Percentiles rank a stretch among this genome's conserved stretches.
Conservation (phyloP, 2,329 filamentous ascomycete species). For the Aschersonia sp. region DNA sequence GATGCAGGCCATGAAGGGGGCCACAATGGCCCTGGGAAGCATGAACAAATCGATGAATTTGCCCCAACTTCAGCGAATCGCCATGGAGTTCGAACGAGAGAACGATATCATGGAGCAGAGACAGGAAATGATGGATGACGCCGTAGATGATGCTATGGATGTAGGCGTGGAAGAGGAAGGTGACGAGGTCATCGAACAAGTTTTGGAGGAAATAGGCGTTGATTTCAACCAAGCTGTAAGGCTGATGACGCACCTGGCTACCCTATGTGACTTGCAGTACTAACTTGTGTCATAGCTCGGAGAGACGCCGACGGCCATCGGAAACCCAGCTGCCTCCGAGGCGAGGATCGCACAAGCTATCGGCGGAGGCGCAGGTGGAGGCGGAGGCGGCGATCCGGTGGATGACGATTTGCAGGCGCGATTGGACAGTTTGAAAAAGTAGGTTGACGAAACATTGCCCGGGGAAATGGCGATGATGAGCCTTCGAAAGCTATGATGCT, state of each 20-base stretch:
- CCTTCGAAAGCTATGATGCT: too few species aligned
- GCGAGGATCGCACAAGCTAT: conserved; percentile 76
- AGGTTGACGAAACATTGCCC: neutral
- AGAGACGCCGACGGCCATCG: conserved; percentile 76
- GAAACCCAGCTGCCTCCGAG: conserved; percentile 59
- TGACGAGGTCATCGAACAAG: conserved; percentile 92
- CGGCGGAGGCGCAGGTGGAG: conserved; percentile 38
- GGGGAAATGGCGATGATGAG: too few species aligned
- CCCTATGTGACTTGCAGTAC: neutral
- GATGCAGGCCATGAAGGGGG: conserved; percentile 99
- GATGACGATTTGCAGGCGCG: conserved; percentile 92
- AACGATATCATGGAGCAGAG: conserved; percentile 99
- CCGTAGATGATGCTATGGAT: conserved; percentile 92
- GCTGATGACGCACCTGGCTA: neutral
- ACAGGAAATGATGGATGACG: conserved; percentile 99
- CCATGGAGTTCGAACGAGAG: conserved; percentile 97
- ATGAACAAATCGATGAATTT: conserved; percentile 99
- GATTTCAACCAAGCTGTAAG: conserved; percentile 81
- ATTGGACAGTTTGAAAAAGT: conserved; percentile 68
- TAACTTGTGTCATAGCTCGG: conserved; percentile 49
- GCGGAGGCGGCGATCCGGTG: conserved; percentile 43
- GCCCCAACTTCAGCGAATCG: conserved; percentile 85
- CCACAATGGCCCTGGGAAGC: conserved; percentile 78
- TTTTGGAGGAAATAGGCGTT: conserved; percentile 91
- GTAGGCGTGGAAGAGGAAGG: conserved; percentile 84